A percentile compares a stretch with the other conserved stretches of the same genome.
phyloP scores from a whole-genome alignment of 2,329 filamentous ascomycete genomes.

The Fusarium nygamai region DNA sequence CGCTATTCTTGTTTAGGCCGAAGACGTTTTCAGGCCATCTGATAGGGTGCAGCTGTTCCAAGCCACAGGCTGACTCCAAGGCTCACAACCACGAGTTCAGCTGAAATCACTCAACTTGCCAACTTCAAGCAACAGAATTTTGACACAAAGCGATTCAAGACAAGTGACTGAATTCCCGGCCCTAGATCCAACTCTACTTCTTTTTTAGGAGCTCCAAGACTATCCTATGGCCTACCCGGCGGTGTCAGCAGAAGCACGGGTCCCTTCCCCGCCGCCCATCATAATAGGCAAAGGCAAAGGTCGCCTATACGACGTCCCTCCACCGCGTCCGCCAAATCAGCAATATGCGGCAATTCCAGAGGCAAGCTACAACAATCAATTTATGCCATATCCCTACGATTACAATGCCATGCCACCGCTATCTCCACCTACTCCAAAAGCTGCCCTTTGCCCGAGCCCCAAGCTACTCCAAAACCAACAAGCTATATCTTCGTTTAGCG shows the following conservation, averaged over 20 bases:
- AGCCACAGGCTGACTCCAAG: background rate
- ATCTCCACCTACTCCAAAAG: background rate
- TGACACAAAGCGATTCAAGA: rapidly evolving
- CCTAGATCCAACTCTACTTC: rapidly evolving
- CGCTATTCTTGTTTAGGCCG: background rate
- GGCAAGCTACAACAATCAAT: background rate
- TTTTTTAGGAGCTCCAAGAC: background rate
- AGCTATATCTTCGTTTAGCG: background rate
- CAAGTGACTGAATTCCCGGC: rapidly evolving
- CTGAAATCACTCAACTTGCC: background rate
- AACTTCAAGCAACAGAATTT: background rate
- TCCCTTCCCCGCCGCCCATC: background rate
- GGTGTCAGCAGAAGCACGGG: background rate
- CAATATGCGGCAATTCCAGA: background rate
- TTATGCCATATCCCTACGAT: background rate
- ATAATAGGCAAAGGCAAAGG: background rate
- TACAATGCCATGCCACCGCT: background rate
- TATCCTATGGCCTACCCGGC: background rate
- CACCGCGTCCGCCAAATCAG: background rate
- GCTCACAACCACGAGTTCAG: background rate
- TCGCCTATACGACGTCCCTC: background rate
- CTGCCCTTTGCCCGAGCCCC: background rate
- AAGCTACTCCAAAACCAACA: background rate
- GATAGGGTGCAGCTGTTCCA: background rate
- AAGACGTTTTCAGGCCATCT: background rate